phyloP scores from a whole-genome alignment of 2,329 filamentous ascomycete species.

The Neocucurbitaria cava region DNA sequence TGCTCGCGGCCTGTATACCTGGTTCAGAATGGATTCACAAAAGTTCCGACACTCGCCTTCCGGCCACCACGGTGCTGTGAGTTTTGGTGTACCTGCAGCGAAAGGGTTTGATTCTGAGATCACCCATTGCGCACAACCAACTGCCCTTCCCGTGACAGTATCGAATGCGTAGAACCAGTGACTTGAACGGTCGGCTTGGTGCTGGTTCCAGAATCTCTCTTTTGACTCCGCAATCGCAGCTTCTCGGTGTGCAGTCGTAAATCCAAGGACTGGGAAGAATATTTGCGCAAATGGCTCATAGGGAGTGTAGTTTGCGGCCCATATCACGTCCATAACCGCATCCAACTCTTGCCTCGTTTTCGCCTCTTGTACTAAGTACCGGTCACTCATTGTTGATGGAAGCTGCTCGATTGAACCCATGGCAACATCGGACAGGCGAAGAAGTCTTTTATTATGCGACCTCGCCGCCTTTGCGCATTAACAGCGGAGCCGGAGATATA shows the following conservation, averaged over 20 bases:
- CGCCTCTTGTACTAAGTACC: constrained; percentile 36
- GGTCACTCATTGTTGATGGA: constrained; percentile 21
- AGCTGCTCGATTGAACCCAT: constrained; percentile 27
- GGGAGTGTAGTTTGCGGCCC: constrained; percentile 44
- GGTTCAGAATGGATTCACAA: constrained; percentile 42
- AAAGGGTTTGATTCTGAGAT: constrained; percentile 38
- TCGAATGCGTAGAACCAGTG: constrained; percentile 45
- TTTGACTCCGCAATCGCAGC: constrained; percentile 38
- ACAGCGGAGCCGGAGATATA: constrained; percentile 37
- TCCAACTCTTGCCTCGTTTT: constrained; percentile 38
- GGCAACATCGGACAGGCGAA: constrained; percentile 25
- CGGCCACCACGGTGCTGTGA: constrained; percentile 46
- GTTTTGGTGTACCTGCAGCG: constrained; percentile 28
- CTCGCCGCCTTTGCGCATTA: constrained; percentile 24
- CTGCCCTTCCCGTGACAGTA: constrained; percentile 21
- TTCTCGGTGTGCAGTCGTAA: constrained; percentile 31
- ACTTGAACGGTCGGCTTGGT: constrained; percentile 32
- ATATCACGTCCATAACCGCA: constrained; percentile 41
- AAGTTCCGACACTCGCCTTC: constrained; percentile 43
- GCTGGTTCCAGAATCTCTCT: constrained; percentile 39
- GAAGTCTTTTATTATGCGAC: constrained; percentile 13
- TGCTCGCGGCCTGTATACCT: constrained; percentile 38
- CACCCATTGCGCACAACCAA: constrained; percentile 45
- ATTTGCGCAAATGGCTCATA: constrained; percentile 46
- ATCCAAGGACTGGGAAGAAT: constrained; percentile 44